These are phyloP conservation scores for Ziziphus jujuba DNA, from an alignment of 306 rosid genomes.

Conservation along the genomic window DNA sequence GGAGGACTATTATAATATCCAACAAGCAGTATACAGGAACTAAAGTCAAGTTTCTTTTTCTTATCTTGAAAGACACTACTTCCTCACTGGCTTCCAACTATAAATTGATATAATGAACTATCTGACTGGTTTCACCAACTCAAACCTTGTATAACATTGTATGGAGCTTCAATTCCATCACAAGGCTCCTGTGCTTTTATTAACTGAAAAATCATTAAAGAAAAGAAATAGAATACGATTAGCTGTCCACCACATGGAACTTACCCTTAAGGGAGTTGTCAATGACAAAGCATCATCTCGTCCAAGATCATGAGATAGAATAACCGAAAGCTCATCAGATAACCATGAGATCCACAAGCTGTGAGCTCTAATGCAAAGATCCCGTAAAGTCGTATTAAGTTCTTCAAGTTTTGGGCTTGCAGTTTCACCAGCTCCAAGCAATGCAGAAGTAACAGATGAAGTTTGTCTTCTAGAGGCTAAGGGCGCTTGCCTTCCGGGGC, in stretches of 20 bases:
- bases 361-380: slow-evolving; percentile 84
- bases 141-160: too few relatives aligned
- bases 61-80: too few relatives aligned
- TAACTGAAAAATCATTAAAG: neutral
- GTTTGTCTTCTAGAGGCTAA: slow-evolving; percentile 50
- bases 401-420: slow-evolving; percentile 80
- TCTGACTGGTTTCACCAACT: too few relatives aligned
- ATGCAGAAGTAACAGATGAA: slow-evolving; percentile 68
- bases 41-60: too few relatives aligned
- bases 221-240: slow-evolving; percentile 16
- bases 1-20: too few relatives aligned
- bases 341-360: slow-evolving; percentile 89
- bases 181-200: neutral
- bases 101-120: too few relatives aligned
- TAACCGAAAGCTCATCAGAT: slow-evolving; percentile 70
- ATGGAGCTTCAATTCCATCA: neutral
- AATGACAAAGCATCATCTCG: slow-evolving; percentile 77
- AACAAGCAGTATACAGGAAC: too few relatives aligned
- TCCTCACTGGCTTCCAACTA: too few relatives aligned
- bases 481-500: slow-evolving; percentile 46
- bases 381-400: slow-evolving; percentile 57
- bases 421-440: slow-evolving; percentile 78
- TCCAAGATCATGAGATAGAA: slow-evolving; percentile 61
- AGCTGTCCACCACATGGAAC: slow-evolving; percentile 24
- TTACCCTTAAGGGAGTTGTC: slow-evolving; percentile 81